Conservation (phyloP, 257 asterid genomes). For the Striga asiatica region DNA sequence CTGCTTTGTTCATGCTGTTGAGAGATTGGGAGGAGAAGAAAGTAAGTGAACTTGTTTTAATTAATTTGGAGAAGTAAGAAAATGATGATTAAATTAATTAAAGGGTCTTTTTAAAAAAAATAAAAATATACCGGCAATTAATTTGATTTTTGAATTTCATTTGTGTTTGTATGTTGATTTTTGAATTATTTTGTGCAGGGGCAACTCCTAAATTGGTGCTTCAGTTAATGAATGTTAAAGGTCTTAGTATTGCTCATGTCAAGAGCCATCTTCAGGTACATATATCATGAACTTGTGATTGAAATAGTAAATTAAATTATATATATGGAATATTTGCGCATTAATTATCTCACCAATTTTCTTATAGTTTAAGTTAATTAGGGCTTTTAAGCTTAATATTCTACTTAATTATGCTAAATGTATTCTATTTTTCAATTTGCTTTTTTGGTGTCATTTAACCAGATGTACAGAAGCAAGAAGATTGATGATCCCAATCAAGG, state of each 20-base stretch:
- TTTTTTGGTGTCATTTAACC: not conserved
- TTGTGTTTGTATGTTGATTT: not conserved
- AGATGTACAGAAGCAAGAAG: conserved; percentile 98
- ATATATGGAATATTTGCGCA: too few species aligned
- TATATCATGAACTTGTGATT: conserved; percentile 1
- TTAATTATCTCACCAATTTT: too few species aligned
- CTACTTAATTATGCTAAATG: too few species aligned
- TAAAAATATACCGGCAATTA: too few species aligned
- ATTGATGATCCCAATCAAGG: conserved; percentile 89
- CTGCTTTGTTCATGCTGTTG: conserved; percentile 77
- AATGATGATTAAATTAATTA: not conserved
- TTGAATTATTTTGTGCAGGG: conserved; percentile 28
- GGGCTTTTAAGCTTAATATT: too few species aligned
- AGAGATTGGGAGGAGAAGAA: conserved; percentile 86
- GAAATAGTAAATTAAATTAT: not conserved
- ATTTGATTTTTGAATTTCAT: not conserved
- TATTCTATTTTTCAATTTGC: not conserved
- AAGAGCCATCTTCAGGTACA: conserved; percentile 96
- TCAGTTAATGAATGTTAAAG: conserved; percentile 83
- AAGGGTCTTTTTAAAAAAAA: too few species aligned
- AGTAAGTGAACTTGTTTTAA: conserved; percentile 28
- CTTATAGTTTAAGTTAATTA: too few species aligned
- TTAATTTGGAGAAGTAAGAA: not conserved
- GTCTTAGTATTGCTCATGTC: conserved; percentile 95
- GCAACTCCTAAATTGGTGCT: conserved; percentile 97